Evolutionary conservation across 805 yeast species (phyloP).

Genomic region (Yarrowia sp.): DNA sequence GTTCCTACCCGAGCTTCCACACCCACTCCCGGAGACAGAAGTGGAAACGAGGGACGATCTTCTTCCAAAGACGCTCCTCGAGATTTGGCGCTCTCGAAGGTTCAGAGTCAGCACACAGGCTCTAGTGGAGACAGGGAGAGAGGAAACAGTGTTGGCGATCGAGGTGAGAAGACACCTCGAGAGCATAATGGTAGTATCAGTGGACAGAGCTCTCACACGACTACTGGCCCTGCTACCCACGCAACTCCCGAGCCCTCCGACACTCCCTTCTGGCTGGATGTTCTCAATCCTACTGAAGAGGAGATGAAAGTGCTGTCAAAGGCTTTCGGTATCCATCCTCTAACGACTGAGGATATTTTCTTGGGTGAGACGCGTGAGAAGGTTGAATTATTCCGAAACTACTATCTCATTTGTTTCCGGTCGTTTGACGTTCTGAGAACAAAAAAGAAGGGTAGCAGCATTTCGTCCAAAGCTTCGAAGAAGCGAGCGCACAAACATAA

Average conservation of each 20-base stretch:
- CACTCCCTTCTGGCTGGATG: slow-evolving; percentile 92
- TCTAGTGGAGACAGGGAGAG: slow-evolving; percentile 23
- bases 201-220: slow-evolving; percentile 21
- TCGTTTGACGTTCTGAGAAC: slow-evolving; percentile 68
- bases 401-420: slow-evolving; percentile 90
- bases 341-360: slow-evolving; percentile 94
- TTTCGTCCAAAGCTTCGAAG: slow-evolving; percentile 70
- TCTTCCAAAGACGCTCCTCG: slow-evolving; percentile 23
- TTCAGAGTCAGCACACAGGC: slow-evolving; percentile 25
- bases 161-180: slow-evolving; percentile 12
- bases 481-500: slow-evolving; percentile 56
- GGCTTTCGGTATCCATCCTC: slow-evolving; percentile 93
- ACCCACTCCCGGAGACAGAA: slow-evolving; percentile 29
- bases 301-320: slow-evolving; percentile 92
- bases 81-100: slow-evolving; percentile 3
- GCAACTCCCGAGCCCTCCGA: slow-evolving; percentile 41
- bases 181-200: slow-evolving; percentile 20
- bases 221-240: slow-evolving; percentile 2
- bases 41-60: slow-evolving; percentile 16
- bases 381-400: slow-evolving; percentile 88
- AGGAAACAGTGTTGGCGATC: slow-evolving; percentile 13
- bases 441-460: slow-evolving; percentile 16
- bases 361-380: slow-evolving; percentile 94
- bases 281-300: slow-evolving; percentile 91
- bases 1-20: slow-evolving; percentile 36